Percentiles rank a stretch among this genome's conserved stretches.
Conservation (phyloP, 2,329 filamentous ascomycete species). For the Endoconidiophora polonica region DNA sequence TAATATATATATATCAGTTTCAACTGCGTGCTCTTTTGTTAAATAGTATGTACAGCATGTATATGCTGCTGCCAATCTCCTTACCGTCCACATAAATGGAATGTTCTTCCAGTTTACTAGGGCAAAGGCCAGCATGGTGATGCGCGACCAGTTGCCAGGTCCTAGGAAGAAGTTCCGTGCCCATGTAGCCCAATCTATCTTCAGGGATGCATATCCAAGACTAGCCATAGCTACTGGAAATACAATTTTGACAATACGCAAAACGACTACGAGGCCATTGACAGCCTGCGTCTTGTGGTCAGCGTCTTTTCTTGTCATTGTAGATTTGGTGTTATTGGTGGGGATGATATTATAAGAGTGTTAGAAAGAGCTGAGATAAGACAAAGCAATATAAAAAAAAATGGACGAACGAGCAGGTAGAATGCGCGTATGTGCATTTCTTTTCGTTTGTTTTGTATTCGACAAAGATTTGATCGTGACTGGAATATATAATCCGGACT, state of each 20-base stretch:
- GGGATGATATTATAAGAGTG: too few relatives aligned
- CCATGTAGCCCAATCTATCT: conserved; percentile 25
- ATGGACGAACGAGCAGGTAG: too few relatives aligned
- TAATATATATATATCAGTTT: background rate
- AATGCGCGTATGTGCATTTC: too few relatives aligned
- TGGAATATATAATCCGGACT: too few relatives aligned
- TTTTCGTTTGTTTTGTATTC: too few relatives aligned
- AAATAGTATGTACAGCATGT: background rate
- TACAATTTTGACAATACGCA: conserved; percentile 22
- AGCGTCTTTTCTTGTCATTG: background rate
- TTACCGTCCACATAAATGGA: conserved; percentile 60
- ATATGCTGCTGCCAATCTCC: conserved; percentile 17
- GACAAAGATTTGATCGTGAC: too few relatives aligned
- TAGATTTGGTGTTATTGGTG: too few relatives aligned
- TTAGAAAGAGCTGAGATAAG: too few relatives aligned
- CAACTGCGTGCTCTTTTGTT: background rate
- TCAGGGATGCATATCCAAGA: conserved; percentile 30
- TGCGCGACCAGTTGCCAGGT: conserved; percentile 35
- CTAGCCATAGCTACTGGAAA: conserved; percentile 26
- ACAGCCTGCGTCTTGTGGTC: conserved; percentile 9
- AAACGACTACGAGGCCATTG: conserved; percentile 16
- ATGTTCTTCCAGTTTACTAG: conserved; percentile 56
- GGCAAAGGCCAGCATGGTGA: conserved; percentile 37
- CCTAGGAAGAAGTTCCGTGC: conserved; percentile 33
- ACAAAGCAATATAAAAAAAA: too few relatives aligned